Conservation (phyloP, 2,329 filamentous ascomycete genomes). For the Colletotrichum lini region DNA sequence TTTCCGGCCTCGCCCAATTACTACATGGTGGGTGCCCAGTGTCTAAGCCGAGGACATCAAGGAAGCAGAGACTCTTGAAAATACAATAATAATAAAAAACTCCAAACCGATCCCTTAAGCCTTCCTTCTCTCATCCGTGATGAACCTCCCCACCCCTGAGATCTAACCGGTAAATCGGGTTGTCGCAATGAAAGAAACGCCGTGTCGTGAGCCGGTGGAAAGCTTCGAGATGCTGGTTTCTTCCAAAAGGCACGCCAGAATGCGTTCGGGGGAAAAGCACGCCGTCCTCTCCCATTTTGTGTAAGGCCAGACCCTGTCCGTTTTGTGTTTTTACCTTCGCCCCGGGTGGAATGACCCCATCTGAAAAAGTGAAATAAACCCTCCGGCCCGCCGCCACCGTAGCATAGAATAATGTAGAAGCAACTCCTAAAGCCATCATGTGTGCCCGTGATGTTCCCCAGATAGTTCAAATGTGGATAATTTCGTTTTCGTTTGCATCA, state of each 20-base stretch:
- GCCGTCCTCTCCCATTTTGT: neutral
- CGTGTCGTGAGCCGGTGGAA: slow-evolving; percentile 19
- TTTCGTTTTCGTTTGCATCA: slow-evolving; percentile 36
- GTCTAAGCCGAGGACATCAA: neutral
- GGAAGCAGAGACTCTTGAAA: neutral
- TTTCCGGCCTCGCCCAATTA: slow-evolving; percentile 21
- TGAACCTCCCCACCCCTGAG: neutral
- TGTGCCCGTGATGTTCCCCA: slow-evolving; percentile 13
- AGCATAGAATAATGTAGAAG: slow-evolving; percentile 10
- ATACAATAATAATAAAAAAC: neutral
- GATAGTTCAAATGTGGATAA: slow-evolving; percentile 7
- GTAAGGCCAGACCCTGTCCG: slow-evolving; percentile 23
- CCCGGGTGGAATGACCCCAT: neutral
- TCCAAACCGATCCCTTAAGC: neutral
- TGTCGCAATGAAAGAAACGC: slow-evolving; percentile 32
- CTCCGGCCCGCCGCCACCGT: neutral
- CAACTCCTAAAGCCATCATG: slow-evolving; percentile 28
- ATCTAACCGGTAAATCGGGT: neutral
- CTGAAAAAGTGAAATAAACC: neutral
- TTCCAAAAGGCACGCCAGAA: slow-evolving; percentile 23
- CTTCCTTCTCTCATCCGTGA: neutral
- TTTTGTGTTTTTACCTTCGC: slow-evolving; percentile 24
- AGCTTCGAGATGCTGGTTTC: slow-evolving; percentile 28
- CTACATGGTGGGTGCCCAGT: slow-evolving; percentile 1
- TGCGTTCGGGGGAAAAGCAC: slow-evolving; percentile 18